Evolutionary conservation across 169 alveolate genomes (phyloP), one percentile per base, ranked within the genome.

Genomic region (Cyclospora cayetanensis): DNA sequence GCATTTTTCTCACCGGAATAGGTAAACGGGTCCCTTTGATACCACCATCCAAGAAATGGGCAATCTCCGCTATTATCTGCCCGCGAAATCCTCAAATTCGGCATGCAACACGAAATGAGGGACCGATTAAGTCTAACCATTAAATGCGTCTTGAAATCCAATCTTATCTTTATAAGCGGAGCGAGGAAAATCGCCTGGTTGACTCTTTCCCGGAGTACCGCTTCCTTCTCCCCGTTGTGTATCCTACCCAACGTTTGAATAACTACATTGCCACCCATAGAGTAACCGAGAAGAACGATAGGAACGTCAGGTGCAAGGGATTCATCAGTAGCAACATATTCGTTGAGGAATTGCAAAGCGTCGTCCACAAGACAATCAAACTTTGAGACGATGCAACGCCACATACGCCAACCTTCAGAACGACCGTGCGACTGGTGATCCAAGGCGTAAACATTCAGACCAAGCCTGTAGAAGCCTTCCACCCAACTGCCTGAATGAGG

Each of bases 361-460:
- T 89, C 93, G 66, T 89, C 80, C 0, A 76, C 66, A 7, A 74
- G 53, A 68, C 55, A n/a, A 42, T 74, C 88, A 41, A 89, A 89
- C 35, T 72, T 60, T 20, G 63, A 25, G 4, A 89, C 93, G 55
- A 35, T 76, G 79, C 93, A 89, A 20, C 93, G 18, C 87, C 93
- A 76, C 43, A 41, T 63, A 12, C 46, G 34, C 89, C 87, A 89
- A 22, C 93, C 93, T 25, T 52, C 93, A 2, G 89, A 74, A 7
- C 68, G 76, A 20, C 93, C 93, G 50, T 89, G 93, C 1, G 79
- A 41, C 35, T 89, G 93, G 66, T 74, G 93, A 27, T 89, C 93
- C 52, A 74, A 39, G 20, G 89, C 93, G 37, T 89, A 89, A 27
- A 89, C 89, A 35, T 74, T 76, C 68, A 74, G 34, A 20, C 93